Base-by-base conservation (phyloP, 148 eudicot species). In the Nepenthes gracilis region DNA sequence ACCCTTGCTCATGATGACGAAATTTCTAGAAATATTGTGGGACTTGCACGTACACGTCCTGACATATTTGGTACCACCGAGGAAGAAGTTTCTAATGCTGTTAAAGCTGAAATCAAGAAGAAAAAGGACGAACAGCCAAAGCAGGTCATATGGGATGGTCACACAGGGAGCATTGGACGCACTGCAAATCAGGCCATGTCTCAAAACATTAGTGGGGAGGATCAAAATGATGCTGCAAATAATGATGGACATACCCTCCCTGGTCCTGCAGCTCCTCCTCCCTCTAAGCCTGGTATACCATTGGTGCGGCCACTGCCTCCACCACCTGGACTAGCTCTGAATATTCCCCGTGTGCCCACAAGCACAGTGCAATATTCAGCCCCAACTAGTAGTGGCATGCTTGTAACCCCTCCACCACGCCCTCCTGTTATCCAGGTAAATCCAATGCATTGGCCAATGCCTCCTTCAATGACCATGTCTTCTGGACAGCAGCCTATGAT, bases 101-200 rank as follows among this genome's bases (percentile, higher is more conserved):
- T 87, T 63, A 83, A 79, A 70, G 89, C 95, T 7, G 95, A 87
- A 77, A 79, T 83, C 62, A 89, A 87, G 67, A 87, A 83, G 75
- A 86, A 85, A 69, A 85, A 78, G 53, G 89, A 86, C 38, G 95
- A 87, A 72, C 86, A 79, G 76, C 95, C 95, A 47, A 87, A 87
- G 78, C 95, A 87, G 80, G 89, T 87, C 59, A 87, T 87, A 69
- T 87, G 95, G 95, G 89, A 87, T 74, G 94, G 94, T 59, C 94
- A 86, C 64, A 77, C 88, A 2, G 94, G 88, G 40, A 86, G 94
- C 72, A 86, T 86, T 68, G 94, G 94, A 6, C 83, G 94, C 15
- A 86, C 94, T 23, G 89, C 94, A 38, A 86, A 76, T 66, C 94
- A 86, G 72, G 94, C 94, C 36, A 76, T 86, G 89, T 79, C 85